Conservation (phyloP, 2,329 filamentous ascomycete genomes). For the Aspergillus sergii region DNA sequence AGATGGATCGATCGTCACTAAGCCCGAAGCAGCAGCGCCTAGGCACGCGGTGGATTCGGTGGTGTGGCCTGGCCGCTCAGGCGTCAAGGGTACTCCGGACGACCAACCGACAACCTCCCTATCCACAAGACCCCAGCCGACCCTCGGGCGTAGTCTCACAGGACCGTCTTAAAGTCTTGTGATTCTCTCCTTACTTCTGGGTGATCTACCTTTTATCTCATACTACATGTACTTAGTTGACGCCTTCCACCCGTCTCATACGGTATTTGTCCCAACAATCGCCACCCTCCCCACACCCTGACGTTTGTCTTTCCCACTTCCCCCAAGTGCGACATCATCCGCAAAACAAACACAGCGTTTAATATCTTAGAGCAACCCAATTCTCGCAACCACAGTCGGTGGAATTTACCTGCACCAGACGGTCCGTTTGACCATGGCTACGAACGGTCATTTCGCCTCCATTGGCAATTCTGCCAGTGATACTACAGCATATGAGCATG, state of each 20-base stretch:
- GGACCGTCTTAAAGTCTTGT: constrained; percentile 13
- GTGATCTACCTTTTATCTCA: neutral
- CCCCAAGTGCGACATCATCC: neutral
- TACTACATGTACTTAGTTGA: constrained; percentile 5
- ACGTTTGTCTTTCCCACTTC: constrained; percentile 17
- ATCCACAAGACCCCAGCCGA: constrained; percentile 16
- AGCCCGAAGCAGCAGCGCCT: constrained; percentile 3
- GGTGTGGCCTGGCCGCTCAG: constrained; percentile 20
- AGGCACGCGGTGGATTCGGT: constrained; percentile 4
- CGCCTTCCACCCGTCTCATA: neutral
- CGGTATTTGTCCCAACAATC: neutral
- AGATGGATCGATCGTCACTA: constrained; percentile 7
- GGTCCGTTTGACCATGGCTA: constrained; percentile 36
- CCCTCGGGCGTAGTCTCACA: constrained; percentile 12
- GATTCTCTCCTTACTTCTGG: constrained; percentile 5
- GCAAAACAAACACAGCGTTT: neutral
- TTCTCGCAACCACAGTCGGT: neutral
- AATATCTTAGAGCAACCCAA: neutral
- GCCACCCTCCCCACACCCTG: constrained; percentile 18
- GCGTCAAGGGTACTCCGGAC: constrained; percentile 15
- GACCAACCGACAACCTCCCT: constrained; percentile 16
- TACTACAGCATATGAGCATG: constrained; percentile 71
- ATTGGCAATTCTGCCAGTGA: constrained; percentile 42
- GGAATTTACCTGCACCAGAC: constrained; percentile 1
- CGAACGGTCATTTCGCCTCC: constrained; percentile 51